phyloP scores from a whole-genome alignment of 805 yeast genomes.

The Candida succiphila region DNA sequence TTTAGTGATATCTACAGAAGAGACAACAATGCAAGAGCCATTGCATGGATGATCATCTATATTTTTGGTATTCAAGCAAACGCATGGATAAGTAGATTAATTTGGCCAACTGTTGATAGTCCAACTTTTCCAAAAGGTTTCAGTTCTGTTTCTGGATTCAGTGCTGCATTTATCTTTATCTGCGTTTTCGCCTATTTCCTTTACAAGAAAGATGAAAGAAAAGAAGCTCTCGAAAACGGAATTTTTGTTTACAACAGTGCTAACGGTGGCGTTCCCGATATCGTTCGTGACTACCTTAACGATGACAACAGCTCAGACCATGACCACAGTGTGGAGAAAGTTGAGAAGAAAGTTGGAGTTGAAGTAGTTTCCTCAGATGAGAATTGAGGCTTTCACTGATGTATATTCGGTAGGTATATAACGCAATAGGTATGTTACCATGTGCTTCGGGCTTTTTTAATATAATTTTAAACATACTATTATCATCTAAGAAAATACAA shows the following conservation, averaged over 20 bases:
- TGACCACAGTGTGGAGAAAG: too few relatives aligned
- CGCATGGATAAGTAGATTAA: slow-evolving; percentile 23
- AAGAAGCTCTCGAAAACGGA: slow-evolving; percentile 35
- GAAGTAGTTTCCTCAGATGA: too few relatives aligned
- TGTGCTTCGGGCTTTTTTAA: too few relatives aligned
- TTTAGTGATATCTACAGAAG: slow-evolving; percentile 48
- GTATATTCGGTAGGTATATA: too few relatives aligned
- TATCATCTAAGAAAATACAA: too few relatives aligned
- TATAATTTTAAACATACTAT: too few relatives aligned
- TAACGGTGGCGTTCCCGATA: slow-evolving; percentile 5
- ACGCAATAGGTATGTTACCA: too few relatives aligned
- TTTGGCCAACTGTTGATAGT: slow-evolving; percentile 42
- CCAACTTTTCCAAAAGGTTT: slow-evolving; percentile 49
- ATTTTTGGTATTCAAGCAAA: slow-evolving; percentile 33
- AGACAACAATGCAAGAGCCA: slow-evolving; percentile 45
- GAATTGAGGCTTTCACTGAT: too few relatives aligned
- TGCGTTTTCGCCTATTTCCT: slow-evolving; percentile 19
- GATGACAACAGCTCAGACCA: too few relatives aligned
- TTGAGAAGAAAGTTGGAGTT: too few relatives aligned
- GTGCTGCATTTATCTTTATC: slow-evolving; percentile 18
- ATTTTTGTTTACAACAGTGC: slow-evolving; percentile 33
- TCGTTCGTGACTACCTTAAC: too few relatives aligned
- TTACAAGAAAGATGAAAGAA: slow-evolving; percentile 43
- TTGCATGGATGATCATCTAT: slow-evolving; percentile 47
- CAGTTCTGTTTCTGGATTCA: slow-evolving; percentile 32